Evolutionary conservation across 2,329 filamentous ascomycete genomes (phyloP).

Genomic region (Botryotinia convoluta): DNA sequence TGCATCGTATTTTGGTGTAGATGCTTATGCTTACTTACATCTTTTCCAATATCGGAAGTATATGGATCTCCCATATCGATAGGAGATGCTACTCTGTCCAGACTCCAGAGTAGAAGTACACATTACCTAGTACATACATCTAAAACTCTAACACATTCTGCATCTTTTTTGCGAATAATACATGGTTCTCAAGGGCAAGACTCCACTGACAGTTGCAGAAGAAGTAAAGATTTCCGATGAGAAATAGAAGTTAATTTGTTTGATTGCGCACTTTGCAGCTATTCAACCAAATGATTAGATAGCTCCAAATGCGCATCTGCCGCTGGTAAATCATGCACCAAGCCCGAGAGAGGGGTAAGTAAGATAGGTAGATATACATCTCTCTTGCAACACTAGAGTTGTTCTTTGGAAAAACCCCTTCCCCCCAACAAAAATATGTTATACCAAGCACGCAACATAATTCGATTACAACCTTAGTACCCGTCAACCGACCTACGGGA

Average conservation of each 20-base stretch:
- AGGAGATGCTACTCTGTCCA: neutral
- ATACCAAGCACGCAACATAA: neutral
- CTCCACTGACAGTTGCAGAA: constrained; percentile 1
- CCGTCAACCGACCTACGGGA: constrained; percentile 11
- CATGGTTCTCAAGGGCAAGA: neutral
- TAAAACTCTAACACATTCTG: neutral
- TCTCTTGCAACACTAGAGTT: neutral
- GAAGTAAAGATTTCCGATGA: constrained; percentile 14
- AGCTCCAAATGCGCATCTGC: constrained; percentile 9
- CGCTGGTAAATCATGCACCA: constrained; percentile 4
- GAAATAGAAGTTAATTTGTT: neutral
- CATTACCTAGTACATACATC: neutral
- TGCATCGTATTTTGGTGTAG: neutral
- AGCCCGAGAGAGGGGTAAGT: neutral
- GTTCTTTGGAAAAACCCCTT: neutral
- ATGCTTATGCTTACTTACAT: neutral
- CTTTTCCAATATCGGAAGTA: neutral
- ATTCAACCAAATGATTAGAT: neutral
- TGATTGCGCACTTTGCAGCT: neutral
- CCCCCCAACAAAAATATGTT: neutral
- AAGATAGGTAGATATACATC: neutral
- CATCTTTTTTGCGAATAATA: constrained; percentile 1
- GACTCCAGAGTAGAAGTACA: neutral
- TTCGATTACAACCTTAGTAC: neutral
- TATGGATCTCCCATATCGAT: neutral